Evolutionary conservation across 164 flowering plant species (phyloP).

Genomic region (Litsea cubeba): DNA sequence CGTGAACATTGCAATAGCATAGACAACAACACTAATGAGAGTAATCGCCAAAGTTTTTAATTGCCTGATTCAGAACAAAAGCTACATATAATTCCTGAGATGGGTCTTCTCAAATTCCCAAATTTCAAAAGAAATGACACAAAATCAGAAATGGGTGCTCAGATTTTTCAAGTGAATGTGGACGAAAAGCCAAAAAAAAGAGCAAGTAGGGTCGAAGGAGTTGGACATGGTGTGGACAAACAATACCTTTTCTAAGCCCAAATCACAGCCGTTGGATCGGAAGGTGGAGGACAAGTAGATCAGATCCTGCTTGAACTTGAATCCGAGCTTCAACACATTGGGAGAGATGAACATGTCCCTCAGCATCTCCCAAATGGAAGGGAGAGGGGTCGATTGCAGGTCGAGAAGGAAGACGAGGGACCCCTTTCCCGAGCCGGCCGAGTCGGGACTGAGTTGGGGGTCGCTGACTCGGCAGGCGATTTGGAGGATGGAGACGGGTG

Average conservation of each 20-base stretch:
- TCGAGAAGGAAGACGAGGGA: constrained; percentile 60
- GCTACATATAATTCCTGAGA: no score
- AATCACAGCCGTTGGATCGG: constrained; percentile 45
- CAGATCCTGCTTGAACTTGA: constrained; percentile 84
- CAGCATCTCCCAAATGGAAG: constrained; percentile 49
- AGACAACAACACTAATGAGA: no score
- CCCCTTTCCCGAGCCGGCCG: constrained; percentile 18
- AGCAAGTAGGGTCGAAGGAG: neutral
- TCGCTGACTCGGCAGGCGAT: constrained; percentile 56
- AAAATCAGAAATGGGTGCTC: neutral
- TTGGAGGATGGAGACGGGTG: constrained; percentile 78
- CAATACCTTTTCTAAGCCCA: constrained; percentile 64
- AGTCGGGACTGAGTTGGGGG: constrained; percentile 4
- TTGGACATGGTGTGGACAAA: neutral
- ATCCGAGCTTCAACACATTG: constrained; percentile 69
- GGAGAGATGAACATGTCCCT: constrained; percentile 57
- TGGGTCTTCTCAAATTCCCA: neutral
- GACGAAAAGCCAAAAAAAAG: neutral
- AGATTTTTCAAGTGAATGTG: neutral
- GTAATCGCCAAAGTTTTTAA: no score
- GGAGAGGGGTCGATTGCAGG: constrained; percentile 38
- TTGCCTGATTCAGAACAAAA: no score
- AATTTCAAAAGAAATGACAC: neutral
- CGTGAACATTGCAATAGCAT: no score
- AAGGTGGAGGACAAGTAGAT: constrained; percentile 73